These are phyloP conservation scores for Eleusine coracana DNA, from an alignment of 176 grass and related monocot genomes.

Conservation along the genomic window DNA sequence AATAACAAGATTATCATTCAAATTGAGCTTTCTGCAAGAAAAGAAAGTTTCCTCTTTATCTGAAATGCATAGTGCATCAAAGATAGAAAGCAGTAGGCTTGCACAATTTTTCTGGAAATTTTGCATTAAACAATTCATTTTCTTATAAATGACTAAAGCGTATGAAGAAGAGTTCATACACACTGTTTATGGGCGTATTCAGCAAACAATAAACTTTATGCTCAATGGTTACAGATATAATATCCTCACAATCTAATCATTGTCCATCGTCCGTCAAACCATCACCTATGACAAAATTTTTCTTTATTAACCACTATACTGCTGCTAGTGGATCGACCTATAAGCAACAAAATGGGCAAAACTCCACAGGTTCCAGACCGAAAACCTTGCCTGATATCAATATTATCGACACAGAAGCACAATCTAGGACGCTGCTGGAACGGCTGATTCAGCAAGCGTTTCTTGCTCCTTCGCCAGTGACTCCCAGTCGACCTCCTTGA, in stretches of 20 bases:
- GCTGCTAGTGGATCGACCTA: neutral
- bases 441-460: conserved; percentile 45
- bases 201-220: neutral
- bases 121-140: neutral
- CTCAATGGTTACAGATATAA: neutral
- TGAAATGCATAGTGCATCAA: neutral
- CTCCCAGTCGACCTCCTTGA: conserved; percentile 79
- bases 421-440: conserved; percentile 42
- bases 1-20: neutral
- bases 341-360: neutral
- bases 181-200: neutral
- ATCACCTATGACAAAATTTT: neutral
- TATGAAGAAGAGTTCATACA: neutral
- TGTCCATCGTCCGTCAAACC: neutral
- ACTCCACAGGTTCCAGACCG: neutral
- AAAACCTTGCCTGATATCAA: neutral
- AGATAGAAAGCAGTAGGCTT: neutral
- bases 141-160: neutral
- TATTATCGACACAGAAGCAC: neutral
- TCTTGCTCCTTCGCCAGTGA: conserved; percentile 51
- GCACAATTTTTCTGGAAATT: neutral
- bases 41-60: too few species aligned
- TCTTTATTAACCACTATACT: conserved; percentile 11
- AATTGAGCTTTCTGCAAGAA: neutral
- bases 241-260: neutral